Base-by-base conservation (phyloP, 2,329 filamentous ascomycete genomes). In the Paracoccidioides brasiliensis region DNA sequence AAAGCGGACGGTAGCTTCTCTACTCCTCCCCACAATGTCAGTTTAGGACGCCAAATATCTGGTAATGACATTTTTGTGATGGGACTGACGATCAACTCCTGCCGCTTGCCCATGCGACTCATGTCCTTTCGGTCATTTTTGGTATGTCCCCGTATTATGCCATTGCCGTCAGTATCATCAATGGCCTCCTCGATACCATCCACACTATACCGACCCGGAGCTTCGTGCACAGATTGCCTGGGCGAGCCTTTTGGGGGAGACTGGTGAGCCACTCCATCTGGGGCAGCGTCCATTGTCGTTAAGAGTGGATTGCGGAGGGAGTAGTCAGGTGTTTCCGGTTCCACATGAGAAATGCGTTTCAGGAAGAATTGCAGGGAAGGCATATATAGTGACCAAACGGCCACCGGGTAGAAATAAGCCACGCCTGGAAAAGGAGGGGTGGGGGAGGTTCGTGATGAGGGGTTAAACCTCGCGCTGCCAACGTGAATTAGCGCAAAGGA, bases 101-200 rank as follows among this genome's bases (percentile, higher is more conserved):
- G 67, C 6, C 63, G 53, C 42, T 68, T 65, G 37, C 67, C 67
- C 59, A 70, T 64, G 41, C 66, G 64, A 58, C 62, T 62, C 67
- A 69, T 70, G 51, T 69, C 66, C 40, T 60, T 60, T 49, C 63
- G 60, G 57, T 70, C 67, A 52, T 57, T 55, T 49, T 54, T 54
- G 8, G 57, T 59, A 53, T 59, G 57, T 6, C 57, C 57, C n/a
- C 48, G 37, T n/a, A 15, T n/a, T 5, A 51, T 28, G 40, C 53
- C 50, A 51, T 56, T 9, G n/a, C 48, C 49, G 15, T 45, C 40
- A 37, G 7, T 28, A 42, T 45, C 56, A 15, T 56, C 52, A 10
- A 55, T 38, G 22, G 37, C 45, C 38, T 56, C 56, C 32, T 56
- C 52, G 10, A 55, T 38, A n/a, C 38, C 45, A 43, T 56, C 52